Base-by-base conservation (phyloP, 2,329 filamentous ascomycete species). In the Albophoma yamanashiensis region DNA sequence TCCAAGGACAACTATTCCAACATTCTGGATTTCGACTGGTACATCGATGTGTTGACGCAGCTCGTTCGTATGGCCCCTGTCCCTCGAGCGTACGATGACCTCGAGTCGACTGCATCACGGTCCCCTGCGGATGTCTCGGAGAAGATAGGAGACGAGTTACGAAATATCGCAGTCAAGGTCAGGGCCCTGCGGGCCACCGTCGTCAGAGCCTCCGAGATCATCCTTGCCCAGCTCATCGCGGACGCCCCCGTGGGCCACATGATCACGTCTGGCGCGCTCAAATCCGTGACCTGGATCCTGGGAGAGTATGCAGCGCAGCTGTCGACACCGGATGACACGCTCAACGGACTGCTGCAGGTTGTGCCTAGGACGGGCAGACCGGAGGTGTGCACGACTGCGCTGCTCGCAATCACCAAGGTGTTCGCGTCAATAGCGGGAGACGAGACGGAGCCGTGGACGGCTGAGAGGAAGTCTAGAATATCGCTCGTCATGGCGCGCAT, bases 21-120 rank as follows among this genome's bases (percentile, higher is more conserved):
- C 68, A 80, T 99, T 56, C 78, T 82, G 58, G 93, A 99, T 70
- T 99, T 99, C 71, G 93, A 97, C 66, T 99, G 94, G 94, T 97
- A 97, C 72, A 89, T 97, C 65, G 90, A 94, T 65, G 85, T 96
- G 36, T 77, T 99, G 38, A 88, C 91, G 6, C 91, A 96, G 70
- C 82, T 99, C 17, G 85, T 97, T 47, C 86, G 88, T 69, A 81
- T 90, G 75, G 79, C 87, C 25, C 89, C 78, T 0, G 66, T 77
- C n/a, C 75, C 80, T 55, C 75, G 76, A 45, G 68, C 69, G 9
- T 66, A 68, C 9, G 76, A 78, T 8, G 76, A 78, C 47, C 61
- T 70, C 9, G 70, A 73, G 12, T 65, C 69, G 2, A 63, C 70
- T 12, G 66, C 67, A 15, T 66, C 67, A 31, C 65, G 58, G 9